Percentiles rank a stretch among this genome's conserved stretches.
phyloP scores from a whole-genome alignment of 306 rosid species.

The Glycine tomentella region DNA sequence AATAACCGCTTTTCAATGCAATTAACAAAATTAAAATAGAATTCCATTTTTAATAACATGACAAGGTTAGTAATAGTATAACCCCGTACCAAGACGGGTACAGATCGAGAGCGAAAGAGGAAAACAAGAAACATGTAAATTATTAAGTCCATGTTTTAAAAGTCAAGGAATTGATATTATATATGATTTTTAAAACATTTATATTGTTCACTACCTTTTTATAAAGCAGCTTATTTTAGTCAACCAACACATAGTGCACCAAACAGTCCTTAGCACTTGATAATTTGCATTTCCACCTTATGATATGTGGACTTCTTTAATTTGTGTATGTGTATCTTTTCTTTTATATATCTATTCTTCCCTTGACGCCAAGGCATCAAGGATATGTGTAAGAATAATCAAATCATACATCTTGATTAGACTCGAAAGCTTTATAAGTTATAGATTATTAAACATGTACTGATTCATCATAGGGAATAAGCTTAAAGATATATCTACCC shows the following conservation, averaged over 20 bases:
- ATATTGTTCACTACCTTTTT: neutral
- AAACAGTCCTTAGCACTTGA: conserved; percentile 21
- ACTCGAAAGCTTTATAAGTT: conserved; percentile 34
- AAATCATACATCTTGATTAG: conserved; percentile 32
- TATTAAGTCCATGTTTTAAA: neutral
- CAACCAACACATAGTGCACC: conserved; percentile 31
- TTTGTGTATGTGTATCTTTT: neutral
- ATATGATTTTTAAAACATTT: conserved; percentile 1
- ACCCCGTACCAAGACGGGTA: neutral
- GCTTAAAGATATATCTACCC: neutral
- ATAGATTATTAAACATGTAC: neutral
- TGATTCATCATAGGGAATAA: neutral
- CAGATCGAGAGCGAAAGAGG: too few species aligned
- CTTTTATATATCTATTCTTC: neutral
- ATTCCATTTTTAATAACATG: neutral
- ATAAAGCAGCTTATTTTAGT: neutral
- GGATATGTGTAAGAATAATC: neutral
- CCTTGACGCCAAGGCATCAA: neutral
- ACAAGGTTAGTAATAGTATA: neutral
- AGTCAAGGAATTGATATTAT: neutral
- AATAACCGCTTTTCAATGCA: neutral
- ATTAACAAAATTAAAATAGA: neutral
- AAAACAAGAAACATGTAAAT: neutral
- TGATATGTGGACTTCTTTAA: conserved; percentile 1
- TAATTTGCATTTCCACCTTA: neutral